Conservation (phyloP, 106 monocot genomes). For the Dendrobium nobile region DNA sequence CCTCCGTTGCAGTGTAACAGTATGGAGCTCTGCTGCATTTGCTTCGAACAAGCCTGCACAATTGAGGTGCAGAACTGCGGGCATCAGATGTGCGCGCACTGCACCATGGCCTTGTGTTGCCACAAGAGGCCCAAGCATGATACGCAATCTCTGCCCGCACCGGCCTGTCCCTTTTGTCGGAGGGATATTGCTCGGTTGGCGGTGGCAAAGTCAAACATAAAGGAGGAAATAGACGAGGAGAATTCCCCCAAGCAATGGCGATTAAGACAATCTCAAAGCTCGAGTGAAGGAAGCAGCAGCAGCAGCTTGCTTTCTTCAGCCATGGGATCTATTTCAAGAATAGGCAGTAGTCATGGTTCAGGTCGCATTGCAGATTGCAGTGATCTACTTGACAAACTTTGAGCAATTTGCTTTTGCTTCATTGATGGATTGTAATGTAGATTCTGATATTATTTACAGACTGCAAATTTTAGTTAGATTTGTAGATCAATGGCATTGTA, state of each 20-base stretch:
- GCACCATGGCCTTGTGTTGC: constrained; percentile 83
- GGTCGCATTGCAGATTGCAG: constrained; percentile 40
- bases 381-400: constrained; percentile 46
- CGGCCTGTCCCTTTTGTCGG: constrained; percentile 82
- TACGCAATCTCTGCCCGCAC: constrained; percentile 26
- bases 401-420: not conserved
- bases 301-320: constrained; percentile 71
- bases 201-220: constrained; percentile 29
- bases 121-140: constrained; percentile 75
- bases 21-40: constrained; percentile 79
- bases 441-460: no score
- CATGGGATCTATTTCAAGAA: constrained; percentile 56
- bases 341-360: constrained; percentile 42
- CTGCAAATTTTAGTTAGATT: no score
- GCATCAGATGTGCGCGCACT: constrained; percentile 93
- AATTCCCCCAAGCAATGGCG: constrained; percentile 21
- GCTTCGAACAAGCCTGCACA: constrained; percentile 87
- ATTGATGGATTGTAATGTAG: not conserved
- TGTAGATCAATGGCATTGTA: no score
- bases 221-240: constrained; percentile 30
- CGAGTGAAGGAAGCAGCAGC: constrained; percentile 83
- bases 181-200: constrained; percentile 62
- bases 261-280: constrained; percentile 36
- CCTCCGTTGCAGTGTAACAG: constrained; percentile 32
- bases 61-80: constrained; percentile 84